Base-by-base conservation (phyloP, 177 flowering plant species). In the Telopea speciosissima region DNA sequence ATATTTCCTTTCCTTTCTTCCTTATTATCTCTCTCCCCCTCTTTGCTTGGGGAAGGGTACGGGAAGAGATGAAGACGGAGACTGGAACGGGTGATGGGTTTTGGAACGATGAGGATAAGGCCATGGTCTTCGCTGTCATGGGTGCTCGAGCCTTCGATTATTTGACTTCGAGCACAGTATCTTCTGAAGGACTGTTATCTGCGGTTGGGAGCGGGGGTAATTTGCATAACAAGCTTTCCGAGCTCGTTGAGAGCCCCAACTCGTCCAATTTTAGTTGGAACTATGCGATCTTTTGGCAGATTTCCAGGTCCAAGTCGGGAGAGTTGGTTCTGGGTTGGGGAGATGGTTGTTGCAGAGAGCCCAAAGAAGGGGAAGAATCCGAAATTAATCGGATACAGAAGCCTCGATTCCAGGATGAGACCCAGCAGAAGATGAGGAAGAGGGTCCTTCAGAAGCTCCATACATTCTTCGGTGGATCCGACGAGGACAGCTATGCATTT, bases 281-380 rank as follows among this genome's bases (percentile, higher is more conserved):
- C 75, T 92, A 94, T 68, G 95, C 96, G 0, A 89, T 94, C 56
- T 92, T 90, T 71, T 94, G 99, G 99, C 99, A 92, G 80, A 72
- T 90, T 67, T 90, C 96, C 5, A 78, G 82, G 80, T 82, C 97
- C 13, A 92, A 82, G 72, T 70, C 84, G 2, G 97, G 97, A 1
- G 95, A 90, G 65, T 77, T 79, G 82, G 89, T 90, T 62, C 70
- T 91, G 12, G 88, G 91, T 17, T 90, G 93, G 97, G 97, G 98
- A 31, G 97, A 89, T 83, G 98, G 98, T 60, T 90, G 80, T 68
- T 93, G 98, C 68, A 84, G 93, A 68, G 98, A 94, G 80, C 93
- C 96, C 4, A 85, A 68, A 56, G 92, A 88, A 24, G 93, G 86
- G 4, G 97, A 93, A 65, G 92, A 86, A 67, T 79, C 85, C 16